Conservation (phyloP, 2,329 filamentous ascomycete genomes). For the Xylogone sp. region DNA sequence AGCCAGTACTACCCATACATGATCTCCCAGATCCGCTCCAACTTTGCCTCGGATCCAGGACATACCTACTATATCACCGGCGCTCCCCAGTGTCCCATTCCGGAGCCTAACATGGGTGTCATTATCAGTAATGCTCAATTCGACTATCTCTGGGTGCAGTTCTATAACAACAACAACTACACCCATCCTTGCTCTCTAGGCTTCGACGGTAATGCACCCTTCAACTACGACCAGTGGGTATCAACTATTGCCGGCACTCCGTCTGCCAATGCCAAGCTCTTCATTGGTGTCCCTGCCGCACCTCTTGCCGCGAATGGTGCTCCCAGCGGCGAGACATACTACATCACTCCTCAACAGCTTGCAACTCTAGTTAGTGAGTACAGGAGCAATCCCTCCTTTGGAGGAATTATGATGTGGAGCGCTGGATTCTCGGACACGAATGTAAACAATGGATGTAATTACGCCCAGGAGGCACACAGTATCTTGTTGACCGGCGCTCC, state of each 20-base stretch:
- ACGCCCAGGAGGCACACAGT: conserved; percentile 34
- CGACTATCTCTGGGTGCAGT: conserved; percentile 41
- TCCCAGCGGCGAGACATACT: conserved; percentile 29
- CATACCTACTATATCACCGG: conserved; percentile 42
- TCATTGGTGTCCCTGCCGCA: conserved; percentile 27
- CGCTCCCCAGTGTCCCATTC: conserved; percentile 42
- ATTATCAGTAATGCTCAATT: conserved; percentile 34
- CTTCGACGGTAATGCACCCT: conserved; percentile 12
- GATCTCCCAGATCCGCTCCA: conserved; percentile 24
- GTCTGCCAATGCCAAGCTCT: conserved; percentile 23
- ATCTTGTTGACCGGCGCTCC: conserved; percentile 31
- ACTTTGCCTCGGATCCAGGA: conserved; percentile 30
- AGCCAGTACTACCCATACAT: conserved; percentile 22
- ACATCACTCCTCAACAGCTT: conserved; percentile 29
- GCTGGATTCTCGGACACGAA: conserved; percentile 36
- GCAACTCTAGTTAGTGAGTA: conserved; percentile 26
- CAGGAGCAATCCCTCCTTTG: conserved; percentile 27
- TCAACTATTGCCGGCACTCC: conserved; percentile 21
- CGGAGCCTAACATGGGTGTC: conserved; percentile 38
- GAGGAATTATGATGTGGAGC: conserved; percentile 38
- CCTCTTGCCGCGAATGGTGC: conserved; percentile 32
- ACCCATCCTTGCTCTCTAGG: conserved; percentile 6
- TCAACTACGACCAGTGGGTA: conserved; percentile 27
- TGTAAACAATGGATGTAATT: conserved; percentile 34
- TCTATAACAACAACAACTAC: conserved; percentile 38